Evolutionary conservation across 306 rosid species (phyloP), one percentile per base, ranked within the genome.

Genomic region (Vigna mungo): DNA sequence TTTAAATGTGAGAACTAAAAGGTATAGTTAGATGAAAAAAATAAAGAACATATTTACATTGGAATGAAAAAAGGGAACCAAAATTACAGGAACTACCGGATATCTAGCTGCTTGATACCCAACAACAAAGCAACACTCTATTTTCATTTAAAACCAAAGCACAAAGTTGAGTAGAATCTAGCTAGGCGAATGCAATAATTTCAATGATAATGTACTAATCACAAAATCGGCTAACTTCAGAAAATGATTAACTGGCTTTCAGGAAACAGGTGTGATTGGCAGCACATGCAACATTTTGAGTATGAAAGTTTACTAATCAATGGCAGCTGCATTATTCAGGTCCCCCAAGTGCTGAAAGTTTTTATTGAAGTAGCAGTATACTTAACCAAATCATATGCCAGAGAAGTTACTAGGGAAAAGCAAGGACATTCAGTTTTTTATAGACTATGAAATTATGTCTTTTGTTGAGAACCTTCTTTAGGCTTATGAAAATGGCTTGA

Each of bases 231-330:
- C 51, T 56, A 7, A 55, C 27, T 27, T 63, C 43, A 77, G 73
- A 77, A 47, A 66, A 36, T 66, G 44, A 78, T 23, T 62, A 61
- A 66, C 87, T 89, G 78, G 86, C 53, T 82, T 84, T 86, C 73
- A 83, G 43, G 78, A 78, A 87, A 81, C 90, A 82, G 4, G 86
- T 88, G 84, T 84, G 91, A 76, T 81, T 79, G 63, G 30, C 18
- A 68, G 25, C 48, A 6, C 21, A 39, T 67, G 48, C 34, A 77
- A 77, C 93, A 2, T 75, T 80, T 78, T 1, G 85, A 82, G 74
- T 60, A 69, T 6, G 84, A 78, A 49, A 88, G 71, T 67, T 86
- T 43, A 73, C 79, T 75, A 56, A 86, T 73, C 80, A 78, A 56
- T 56, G 82, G 80, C 6, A 76, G 83, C 73, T 78, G 80, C 84